These are phyloP conservation scores for Hanseniaspora thailandica DNA, from an alignment of 805 yeast genomes.

Conservation along the genomic window DNA sequence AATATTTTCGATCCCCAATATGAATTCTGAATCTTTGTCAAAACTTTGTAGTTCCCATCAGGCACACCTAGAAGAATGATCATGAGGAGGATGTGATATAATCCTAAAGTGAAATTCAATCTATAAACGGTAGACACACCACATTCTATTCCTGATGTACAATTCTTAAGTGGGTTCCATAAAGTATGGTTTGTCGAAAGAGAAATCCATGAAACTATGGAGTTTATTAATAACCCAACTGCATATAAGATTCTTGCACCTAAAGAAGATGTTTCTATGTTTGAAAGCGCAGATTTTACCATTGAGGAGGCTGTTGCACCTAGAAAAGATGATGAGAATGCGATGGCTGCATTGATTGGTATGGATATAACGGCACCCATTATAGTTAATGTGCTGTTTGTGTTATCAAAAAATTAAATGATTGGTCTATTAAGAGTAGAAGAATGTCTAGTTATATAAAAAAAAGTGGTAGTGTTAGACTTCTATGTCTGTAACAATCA, in stretches of 20 bases:
- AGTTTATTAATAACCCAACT: constrained; percentile 58
- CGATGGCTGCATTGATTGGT: constrained; percentile 52
- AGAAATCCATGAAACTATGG: constrained; percentile 76
- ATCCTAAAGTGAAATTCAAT: constrained; percentile 74
- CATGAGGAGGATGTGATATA: constrained; percentile 64
- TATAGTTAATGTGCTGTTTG: neutral
- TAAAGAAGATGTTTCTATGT: constrained; percentile 52
- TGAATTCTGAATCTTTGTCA: constrained; percentile 65
- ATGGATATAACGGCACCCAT: constrained; percentile 66
- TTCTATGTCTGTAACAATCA: no score
- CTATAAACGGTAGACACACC: constrained; percentile 94
- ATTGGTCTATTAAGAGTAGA: neutral
- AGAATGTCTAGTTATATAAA: neutral
- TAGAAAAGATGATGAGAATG: constrained; percentile 57
- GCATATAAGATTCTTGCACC: constrained; percentile 87
- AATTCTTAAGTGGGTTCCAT: constrained; percentile 59
- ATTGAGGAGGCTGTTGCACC: constrained; percentile 76
- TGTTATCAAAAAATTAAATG: no score
- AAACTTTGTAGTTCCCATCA: constrained; percentile 61
- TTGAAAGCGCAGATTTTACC: constrained; percentile 40
- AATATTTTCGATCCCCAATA: constrained; percentile 73
- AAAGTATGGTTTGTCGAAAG: constrained; percentile 73
- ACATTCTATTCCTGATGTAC: constrained; percentile 67
- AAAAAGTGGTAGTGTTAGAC: no score
- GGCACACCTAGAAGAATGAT: constrained; percentile 57